Conservation (phyloP, 2,329 filamentous ascomycete species). For the Microdochium trichocladiopsis region DNA sequence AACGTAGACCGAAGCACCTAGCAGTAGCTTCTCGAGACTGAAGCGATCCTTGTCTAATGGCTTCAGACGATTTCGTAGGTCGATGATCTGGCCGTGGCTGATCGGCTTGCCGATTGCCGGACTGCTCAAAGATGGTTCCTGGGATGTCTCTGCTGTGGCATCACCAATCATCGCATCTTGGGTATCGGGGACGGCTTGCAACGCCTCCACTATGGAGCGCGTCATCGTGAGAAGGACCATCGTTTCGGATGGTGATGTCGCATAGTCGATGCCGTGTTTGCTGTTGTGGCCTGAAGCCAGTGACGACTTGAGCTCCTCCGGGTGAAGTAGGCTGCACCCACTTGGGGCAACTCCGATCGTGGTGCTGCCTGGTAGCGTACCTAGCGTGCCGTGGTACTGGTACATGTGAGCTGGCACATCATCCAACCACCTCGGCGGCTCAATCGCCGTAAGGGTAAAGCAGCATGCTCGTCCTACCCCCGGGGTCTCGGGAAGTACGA, state of each 20-base stretch:
- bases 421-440: background rate
- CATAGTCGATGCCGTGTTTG: background rate
- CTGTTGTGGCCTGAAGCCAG: too few species aligned
- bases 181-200: slow-evolving; percentile 29
- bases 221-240: slow-evolving; percentile 83
- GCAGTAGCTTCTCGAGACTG: slow-evolving; percentile 64
- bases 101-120: slow-evolving; percentile 59
- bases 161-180: slow-evolving; percentile 1
- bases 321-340: background rate
- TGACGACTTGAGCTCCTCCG: too few species aligned
- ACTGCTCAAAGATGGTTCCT: slow-evolving; percentile 41
- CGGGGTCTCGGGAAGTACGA: too few species aligned
- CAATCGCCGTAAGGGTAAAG: background rate
- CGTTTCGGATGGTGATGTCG: background rate
- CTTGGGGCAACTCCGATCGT: background rate
- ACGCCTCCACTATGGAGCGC: slow-evolving; percentile 54
- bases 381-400: background rate
- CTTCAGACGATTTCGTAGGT: slow-evolving; percentile 17
- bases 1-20: slow-evolving; percentile 64
- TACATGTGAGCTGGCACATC: background rate
- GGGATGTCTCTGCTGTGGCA: slow-evolving; percentile 3
- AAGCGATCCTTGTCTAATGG: slow-evolving; percentile 15
- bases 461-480: too few species aligned
- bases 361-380: background rate
- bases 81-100: slow-evolving; percentile 61